Percentiles rank a stretch among this genome's conserved stretches.
Evolutionary conservation across 495 filamentous ascomycete genomes (phyloP).

Genomic region (Penicillium cinerascens): DNA sequence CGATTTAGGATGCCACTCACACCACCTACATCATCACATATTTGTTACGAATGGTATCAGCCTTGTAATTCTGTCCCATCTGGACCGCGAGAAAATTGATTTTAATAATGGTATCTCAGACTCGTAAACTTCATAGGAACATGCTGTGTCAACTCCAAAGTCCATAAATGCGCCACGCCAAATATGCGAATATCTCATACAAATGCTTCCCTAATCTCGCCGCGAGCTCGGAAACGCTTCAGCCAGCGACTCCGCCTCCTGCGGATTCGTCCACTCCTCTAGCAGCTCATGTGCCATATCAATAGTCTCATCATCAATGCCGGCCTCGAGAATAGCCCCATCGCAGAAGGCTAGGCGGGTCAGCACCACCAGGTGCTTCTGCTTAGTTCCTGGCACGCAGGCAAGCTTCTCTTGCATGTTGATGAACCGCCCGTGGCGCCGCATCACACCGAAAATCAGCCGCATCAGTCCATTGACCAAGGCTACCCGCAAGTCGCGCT

Average conservation of each 20-base stretch:
- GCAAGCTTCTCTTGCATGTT: constrained; percentile 57
- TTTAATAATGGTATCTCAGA: constrained; percentile 12
- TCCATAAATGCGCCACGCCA: constrained; percentile 8
- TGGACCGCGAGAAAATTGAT: too few species aligned
- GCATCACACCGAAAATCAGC: constrained; percentile 58
- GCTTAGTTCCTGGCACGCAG: constrained; percentile 54
- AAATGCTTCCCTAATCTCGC: constrained; percentile 19
- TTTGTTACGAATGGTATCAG: too few species aligned
- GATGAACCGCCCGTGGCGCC: constrained; percentile 42
- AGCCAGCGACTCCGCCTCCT: constrained; percentile 65
- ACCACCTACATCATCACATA: too few species aligned
- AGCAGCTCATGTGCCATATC: constrained; percentile 63
- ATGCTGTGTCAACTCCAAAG: neutral
- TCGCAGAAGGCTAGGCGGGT: constrained; percentile 68
- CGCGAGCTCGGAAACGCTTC: constrained; percentile 51
- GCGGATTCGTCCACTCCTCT: constrained; percentile 61
- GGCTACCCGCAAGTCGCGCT: constrained; percentile 35
- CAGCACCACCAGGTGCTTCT: constrained; percentile 63
- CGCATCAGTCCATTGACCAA: constrained; percentile 60
- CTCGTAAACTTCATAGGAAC: constrained; percentile 11
- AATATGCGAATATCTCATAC: constrained; percentile 6
- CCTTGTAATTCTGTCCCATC: too few species aligned
- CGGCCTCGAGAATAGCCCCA: constrained; percentile 56
- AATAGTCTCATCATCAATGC: constrained; percentile 63
- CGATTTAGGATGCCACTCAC: too few species aligned